Evolutionary conservation across 129 eudicot species (phyloP).

Genomic region (Glebionis coronaria): DNA sequence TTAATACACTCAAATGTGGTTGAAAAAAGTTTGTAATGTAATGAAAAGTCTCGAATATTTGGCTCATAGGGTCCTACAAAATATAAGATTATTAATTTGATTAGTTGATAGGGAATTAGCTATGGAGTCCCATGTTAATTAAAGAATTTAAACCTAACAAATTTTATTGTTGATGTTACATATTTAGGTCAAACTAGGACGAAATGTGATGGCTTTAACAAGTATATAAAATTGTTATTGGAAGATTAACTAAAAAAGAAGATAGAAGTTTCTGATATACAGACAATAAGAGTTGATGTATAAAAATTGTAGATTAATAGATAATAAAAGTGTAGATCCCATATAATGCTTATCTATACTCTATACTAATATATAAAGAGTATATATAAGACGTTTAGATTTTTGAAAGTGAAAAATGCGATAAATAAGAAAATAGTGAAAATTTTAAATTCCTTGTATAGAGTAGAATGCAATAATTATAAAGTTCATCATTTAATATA

Average conservation of each 20-base stretch:
- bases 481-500: no score
- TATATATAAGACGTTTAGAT: no score
- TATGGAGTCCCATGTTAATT: not conserved
- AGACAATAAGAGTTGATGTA: not conserved
- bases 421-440: no score
- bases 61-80: conserved; percentile 7
- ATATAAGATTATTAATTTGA: not conserved
- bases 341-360: not conserved
- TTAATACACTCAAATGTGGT: conserved; percentile 1
- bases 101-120: conserved; percentile 7
- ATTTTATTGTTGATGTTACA: not conserved
- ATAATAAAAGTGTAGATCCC: not conserved
- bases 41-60: conserved; percentile 5
- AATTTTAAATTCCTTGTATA: no score
- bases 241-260: not conserved
- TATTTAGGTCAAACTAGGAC: not conserved
- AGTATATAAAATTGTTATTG: not conserved
- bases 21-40: not conserved
- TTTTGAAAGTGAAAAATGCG: no score
- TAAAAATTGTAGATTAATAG: not conserved
- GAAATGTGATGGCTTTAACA: not conserved
- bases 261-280: not conserved
- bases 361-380: no score
- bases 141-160: not conserved
- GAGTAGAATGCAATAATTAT: no score